These are phyloP conservation scores for slime mould (Dictyostelium discoideum) DNA, from an alignment of 78 protist genomes.

Conservation along the genomic window DNA sequence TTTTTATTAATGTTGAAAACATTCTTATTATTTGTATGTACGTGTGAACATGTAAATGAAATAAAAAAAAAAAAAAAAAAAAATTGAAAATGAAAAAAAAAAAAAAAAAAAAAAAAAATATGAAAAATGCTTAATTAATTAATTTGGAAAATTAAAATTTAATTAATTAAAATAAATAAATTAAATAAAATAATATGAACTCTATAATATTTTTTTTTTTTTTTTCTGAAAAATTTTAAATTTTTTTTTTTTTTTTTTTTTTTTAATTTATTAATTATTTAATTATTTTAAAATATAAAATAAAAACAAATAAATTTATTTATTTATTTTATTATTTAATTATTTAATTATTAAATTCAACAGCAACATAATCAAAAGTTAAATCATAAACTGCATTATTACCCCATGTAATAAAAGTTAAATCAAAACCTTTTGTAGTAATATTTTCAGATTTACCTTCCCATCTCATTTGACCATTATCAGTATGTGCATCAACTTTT, in stretches of 20 bases:
- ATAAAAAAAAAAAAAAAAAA: no score
- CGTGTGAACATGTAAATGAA: background rate
- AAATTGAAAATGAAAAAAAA: background rate
- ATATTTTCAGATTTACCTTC: background rate
- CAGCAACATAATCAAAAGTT: slow-evolving; percentile 1
- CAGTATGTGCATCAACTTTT: background rate
- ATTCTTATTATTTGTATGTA: background rate
- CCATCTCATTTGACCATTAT: slow-evolving; percentile 28
- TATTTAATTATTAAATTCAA: background rate
- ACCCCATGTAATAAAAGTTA: slow-evolving; percentile 17
- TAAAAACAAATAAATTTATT: no score
- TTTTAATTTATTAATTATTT: no score
- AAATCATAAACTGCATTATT: background rate
- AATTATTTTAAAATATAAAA: no score
- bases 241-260: background rate
- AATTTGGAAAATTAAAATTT: background rate
- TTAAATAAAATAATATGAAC: no score
- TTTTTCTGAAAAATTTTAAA: no score
- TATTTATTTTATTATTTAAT: no score
- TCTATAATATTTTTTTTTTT: no score
- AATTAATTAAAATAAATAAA: no score
- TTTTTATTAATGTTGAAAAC: background rate
- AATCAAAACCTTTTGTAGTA: background rate
- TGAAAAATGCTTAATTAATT: background rate
- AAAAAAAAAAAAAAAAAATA: background rate